These are phyloP conservation scores for Trichoderma parareesei DNA, from an alignment of 495 filamentous ascomycete species.

Conservation along the genomic window DNA sequence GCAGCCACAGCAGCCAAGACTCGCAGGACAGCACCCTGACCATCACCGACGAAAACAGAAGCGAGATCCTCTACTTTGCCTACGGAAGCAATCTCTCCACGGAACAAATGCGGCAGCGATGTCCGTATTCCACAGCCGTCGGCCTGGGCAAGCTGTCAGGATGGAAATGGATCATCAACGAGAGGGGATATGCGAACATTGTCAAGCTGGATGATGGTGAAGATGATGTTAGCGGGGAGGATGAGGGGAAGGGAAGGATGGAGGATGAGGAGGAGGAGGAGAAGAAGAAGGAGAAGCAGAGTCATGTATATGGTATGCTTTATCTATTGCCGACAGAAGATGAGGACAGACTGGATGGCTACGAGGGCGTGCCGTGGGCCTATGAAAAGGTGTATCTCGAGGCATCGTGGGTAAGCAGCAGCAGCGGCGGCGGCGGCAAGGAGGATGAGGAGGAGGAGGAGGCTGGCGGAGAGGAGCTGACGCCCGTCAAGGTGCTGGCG, in stretches of 20 bases:
- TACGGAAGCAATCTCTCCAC: slow-evolving; percentile 37
- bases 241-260: not conserved
- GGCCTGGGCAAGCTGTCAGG: slow-evolving; percentile 30
- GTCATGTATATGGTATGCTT: slow-evolving; percentile 32
- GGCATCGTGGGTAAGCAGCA: slow-evolving; percentile 15
- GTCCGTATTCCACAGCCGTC: slow-evolving; percentile 25
- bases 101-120: slow-evolving; percentile 32
- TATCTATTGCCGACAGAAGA: slow-evolving; percentile 28
- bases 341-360: slow-evolving; percentile 25
- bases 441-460: not conserved
- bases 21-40: slow-evolving; percentile 12
- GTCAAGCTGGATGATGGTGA: slow-evolving; percentile 15
- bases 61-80: slow-evolving; percentile 27
- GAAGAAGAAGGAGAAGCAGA: not conserved
- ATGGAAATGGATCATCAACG: slow-evolving; percentile 38
- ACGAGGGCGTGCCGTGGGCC: slow-evolving; percentile 30
- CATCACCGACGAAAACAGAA: slow-evolving; percentile 1
- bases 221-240: slow-evolving; percentile 9
- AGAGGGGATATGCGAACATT: slow-evolving; percentile 35
- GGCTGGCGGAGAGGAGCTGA: not conserved
- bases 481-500: slow-evolving; percentile 22
- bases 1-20: slow-evolving; percentile 4
- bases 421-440: not conserved
- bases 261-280: not conserved
- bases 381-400: slow-evolving; percentile 26